phyloP scores from a whole-genome alignment of 441 rosid genomes.

The Pelargonium cotyledonis region DNA sequence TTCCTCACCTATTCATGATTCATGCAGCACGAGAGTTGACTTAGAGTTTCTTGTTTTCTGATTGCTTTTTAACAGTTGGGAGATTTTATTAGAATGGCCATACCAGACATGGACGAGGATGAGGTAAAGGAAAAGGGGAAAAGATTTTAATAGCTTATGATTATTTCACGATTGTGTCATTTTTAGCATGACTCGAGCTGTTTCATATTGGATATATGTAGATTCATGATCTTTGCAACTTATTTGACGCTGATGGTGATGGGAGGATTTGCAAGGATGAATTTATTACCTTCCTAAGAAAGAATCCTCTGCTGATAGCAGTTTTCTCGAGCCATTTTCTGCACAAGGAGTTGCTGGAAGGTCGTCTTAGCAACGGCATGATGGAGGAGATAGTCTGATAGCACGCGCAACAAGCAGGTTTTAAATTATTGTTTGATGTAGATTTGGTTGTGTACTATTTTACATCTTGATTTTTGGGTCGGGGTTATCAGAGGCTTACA shows the following conservation, averaged over 20 bases:
- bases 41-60: background rate
- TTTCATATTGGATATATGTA: conserved; percentile 21
- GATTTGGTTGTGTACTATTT: background rate
- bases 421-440: background rate
- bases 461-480: background rate
- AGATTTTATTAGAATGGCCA: conserved; percentile 41
- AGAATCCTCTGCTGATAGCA: conserved; percentile 64
- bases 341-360: conserved; percentile 23
- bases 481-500: background rate
- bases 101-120: conserved; percentile 43
- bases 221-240: conserved; percentile 46
- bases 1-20: conserved; percentile 11
- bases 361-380: conserved; percentile 6
- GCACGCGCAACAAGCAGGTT: too few species aligned
- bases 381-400: conserved; percentile 34
- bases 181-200: background rate
- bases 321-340: conserved; percentile 39
- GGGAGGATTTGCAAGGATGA: conserved; percentile 44
- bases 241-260: conserved; percentile 50
- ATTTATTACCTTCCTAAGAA: conserved; percentile 46
- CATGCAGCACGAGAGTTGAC: too few species aligned
- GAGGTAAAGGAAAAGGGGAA: conserved; percentile 36
- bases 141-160: background rate
- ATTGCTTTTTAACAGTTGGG: conserved; percentile 46
- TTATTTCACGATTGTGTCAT: background rate